Percentiles rank a stretch among this genome's conserved stretches.
Conservation (phyloP, 805 yeast genomes). For the Zygosaccharomyces bailii region DNA sequence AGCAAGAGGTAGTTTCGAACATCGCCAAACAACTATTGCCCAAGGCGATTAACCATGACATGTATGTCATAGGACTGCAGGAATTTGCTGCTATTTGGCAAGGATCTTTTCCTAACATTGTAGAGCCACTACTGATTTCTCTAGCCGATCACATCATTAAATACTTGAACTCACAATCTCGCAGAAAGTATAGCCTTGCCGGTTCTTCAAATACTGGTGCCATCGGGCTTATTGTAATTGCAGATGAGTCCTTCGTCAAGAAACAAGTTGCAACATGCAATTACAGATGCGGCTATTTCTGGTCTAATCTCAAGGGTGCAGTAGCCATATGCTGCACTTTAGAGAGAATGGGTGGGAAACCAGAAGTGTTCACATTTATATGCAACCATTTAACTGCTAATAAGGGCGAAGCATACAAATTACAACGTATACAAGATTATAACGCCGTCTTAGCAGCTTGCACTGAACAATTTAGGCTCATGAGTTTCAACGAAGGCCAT, state of each 20-base stretch:
- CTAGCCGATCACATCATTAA: slow-evolving; percentile 38
- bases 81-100: slow-evolving; percentile 58
- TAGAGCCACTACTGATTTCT: slow-evolving; percentile 38
- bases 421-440: slow-evolving; percentile 53
- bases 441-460: slow-evolving; percentile 48
- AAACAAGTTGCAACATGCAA: slow-evolving; percentile 33
- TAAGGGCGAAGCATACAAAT: slow-evolving; percentile 54
- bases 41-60: slow-evolving; percentile 30
- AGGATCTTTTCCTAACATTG: slow-evolving; percentile 42
- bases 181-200: slow-evolving; percentile 40
- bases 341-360: slow-evolving; percentile 24
- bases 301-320: slow-evolving; percentile 73
- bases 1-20: slow-evolving; percentile 33
- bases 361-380: slow-evolving; percentile 53
- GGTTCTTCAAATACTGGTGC: slow-evolving; percentile 53
- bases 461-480: slow-evolving; percentile 29
- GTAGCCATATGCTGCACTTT: slow-evolving; percentile 52
- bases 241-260: slow-evolving; percentile 37
- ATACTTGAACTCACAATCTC: slow-evolving; percentile 38
- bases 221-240: slow-evolving; percentile 50
- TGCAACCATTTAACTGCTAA: slow-evolving; percentile 73
- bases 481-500: slow-evolving; percentile 57
- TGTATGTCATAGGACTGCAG: slow-evolving; percentile 63
- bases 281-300: slow-evolving; percentile 53
- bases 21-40: slow-evolving; percentile 35